These are phyloP conservation scores for Backusella parvicylindrica DNA, from an alignment of 192 early-diverging fungal genomes.

Conservation along the genomic window DNA sequence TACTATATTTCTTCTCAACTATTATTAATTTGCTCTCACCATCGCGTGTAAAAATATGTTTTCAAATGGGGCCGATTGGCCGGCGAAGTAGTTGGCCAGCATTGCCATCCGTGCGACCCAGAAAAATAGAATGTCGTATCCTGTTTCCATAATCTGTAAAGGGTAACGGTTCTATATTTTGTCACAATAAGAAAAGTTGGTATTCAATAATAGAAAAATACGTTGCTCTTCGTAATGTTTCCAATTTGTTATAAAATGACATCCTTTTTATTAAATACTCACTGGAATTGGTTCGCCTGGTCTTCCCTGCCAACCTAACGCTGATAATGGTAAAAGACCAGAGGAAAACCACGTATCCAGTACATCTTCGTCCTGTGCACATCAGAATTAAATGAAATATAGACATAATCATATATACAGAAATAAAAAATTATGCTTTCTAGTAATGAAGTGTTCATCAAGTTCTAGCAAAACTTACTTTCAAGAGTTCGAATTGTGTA, in stretches of 20 bases:
- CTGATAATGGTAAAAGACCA: constrained; percentile 85
- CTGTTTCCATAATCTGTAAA: constrained; percentile 85
- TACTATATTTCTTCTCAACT: not conserved
- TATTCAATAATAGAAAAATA: not conserved
- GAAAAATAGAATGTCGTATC: constrained; percentile 97
- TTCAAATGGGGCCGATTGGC: constrained; percentile 73
- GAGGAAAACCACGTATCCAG: constrained; percentile 99
- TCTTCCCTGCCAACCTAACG: constrained; percentile 44
- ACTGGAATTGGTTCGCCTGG: constrained; percentile 28
- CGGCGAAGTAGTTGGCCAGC: constrained; percentile 83
- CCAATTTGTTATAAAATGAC: not conserved
- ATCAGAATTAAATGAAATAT: constrained; percentile 23
- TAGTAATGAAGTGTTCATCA: not conserved
- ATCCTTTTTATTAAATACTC: not conserved
- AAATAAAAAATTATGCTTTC: not conserved
- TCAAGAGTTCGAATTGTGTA: constrained; percentile 24
- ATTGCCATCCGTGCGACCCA: constrained; percentile 99
- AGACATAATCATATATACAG: not conserved
- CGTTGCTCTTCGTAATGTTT: not conserved
- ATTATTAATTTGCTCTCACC: constrained; percentile 56
- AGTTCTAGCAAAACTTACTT: constrained; percentile 16
- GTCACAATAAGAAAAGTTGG: not conserved
- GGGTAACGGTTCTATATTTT: constrained; percentile 67
- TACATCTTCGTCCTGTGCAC: constrained; percentile 87
- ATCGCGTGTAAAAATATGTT: constrained; percentile 91